A percentile compares a stretch with the other conserved stretches of the same genome.
These are phyloP conservation scores for Alternaria gaisen DNA, from an alignment of 2,329 filamentous ascomycete genomes.

Conservation along the genomic window DNA sequence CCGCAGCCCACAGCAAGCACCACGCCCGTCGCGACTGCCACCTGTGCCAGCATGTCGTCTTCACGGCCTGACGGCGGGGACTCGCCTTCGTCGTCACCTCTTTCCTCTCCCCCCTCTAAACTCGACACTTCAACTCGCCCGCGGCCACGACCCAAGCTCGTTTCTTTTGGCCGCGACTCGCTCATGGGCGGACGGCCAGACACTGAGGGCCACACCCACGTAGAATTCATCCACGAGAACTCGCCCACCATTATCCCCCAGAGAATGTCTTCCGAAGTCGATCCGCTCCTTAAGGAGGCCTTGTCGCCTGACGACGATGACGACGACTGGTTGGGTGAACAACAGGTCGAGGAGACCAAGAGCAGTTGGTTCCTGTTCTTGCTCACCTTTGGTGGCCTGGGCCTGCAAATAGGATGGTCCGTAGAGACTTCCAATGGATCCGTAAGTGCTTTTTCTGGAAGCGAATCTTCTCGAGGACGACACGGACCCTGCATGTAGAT, in stretches of 20 bases:
- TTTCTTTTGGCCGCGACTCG: conserved; percentile 47
- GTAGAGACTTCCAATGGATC: conserved; percentile 95
- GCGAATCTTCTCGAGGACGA: not conserved
- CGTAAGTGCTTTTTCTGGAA: conserved; percentile 51
- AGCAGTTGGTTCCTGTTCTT: conserved; percentile 86
- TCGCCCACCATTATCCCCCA: conserved; percentile 46
- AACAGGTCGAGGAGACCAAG: conserved; percentile 71
- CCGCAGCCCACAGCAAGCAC: conserved; percentile 20
- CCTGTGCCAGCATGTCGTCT: conserved; percentile 16
- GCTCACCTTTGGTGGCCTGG: conserved; percentile 85
- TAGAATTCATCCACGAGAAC: conserved; percentile 45
- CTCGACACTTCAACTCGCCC: conserved; percentile 30
- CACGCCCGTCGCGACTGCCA: conserved; percentile 18
- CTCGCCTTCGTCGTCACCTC: conserved; percentile 25
- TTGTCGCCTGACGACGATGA: conserved; percentile 42
- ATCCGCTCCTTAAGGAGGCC: conserved; percentile 45
- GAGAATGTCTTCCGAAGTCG: conserved; percentile 42
- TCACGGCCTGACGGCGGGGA: conserved; percentile 13
- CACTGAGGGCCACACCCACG: conserved; percentile 26
- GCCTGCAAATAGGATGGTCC: conserved; percentile 92
- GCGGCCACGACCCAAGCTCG: conserved; percentile 43
- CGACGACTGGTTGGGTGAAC: conserved; percentile 53
- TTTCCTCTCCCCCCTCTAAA: conserved; percentile 25
- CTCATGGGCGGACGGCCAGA: conserved; percentile 28
- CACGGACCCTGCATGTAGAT: conserved; percentile 15